Base-by-base conservation (phyloP, 441 rosid genomes). In the Gossypium schwendimanii region DNA sequence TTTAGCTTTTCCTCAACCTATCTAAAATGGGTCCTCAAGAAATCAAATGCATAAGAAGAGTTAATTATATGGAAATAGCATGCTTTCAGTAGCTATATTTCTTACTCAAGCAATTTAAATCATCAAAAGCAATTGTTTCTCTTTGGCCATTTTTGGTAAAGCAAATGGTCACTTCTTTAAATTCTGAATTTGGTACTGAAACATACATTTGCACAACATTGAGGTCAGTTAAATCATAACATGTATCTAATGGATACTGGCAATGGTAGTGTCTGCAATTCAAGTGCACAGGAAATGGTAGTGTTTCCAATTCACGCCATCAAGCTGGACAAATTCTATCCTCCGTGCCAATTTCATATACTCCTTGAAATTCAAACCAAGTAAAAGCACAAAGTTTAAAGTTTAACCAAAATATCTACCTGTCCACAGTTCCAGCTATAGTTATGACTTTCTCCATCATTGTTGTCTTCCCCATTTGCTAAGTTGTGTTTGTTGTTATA, bases 381-480 rank as follows among this genome's bases (percentile, higher is more conserved):
- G 66, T 26, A 26, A n/a, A 57, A 62, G 70, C 57, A 75, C 47
- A 17, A 53, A 61, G 52, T 62, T 18, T 26, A 64, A 53, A 59
- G 36, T 17, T 50, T 1, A 36, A 8, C 24, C 24, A 58, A 36
- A 36, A 72, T 7, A 45, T 69, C 39, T 82, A 92, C 98, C 96
- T 88, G 88, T 61, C 98, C 98, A 83, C 97, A 94, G 76, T 94
- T 94, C 98, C 98, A 92, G 87, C 97, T 94, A 77, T 82, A 88
- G 71, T 92, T 91, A 76, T 87, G 97, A 80, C 63, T 86, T 81
- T 94, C 98, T 57, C 98, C 97, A 72, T 94, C 98, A 67, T 87
- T 92, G 82, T 89, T 94, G 75, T 91, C 93, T 87, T 94, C 98
- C 11, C 97, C 94, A 69, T 94, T 94, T 44, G 97, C 96, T 88